phyloP scores from a whole-genome alignment of 1,139 yeast species.

The Diutina catenulata region DNA sequence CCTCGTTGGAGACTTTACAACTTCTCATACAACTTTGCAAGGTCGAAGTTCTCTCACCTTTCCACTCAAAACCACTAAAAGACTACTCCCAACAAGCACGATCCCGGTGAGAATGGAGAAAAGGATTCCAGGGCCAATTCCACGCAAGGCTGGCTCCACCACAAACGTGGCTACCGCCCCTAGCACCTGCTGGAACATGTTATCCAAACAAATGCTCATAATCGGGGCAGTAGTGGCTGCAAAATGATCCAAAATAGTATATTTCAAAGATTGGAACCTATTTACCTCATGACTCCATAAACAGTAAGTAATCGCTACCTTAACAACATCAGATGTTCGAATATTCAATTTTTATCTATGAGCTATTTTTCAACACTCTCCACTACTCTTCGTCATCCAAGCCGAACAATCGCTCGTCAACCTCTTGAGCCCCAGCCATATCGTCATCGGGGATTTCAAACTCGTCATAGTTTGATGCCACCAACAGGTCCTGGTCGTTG shows the following conservation, averaged over 20 bases:
- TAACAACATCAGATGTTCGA: too few species aligned
- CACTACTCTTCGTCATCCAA: background rate
- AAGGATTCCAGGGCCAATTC: constrained; percentile 62
- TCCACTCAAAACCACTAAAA: constrained; percentile 38
- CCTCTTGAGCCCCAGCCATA: background rate
- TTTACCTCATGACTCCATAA: too few species aligned
- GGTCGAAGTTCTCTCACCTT: constrained; percentile 60
- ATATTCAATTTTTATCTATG: too few species aligned
- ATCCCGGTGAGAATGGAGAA: constrained; percentile 58
- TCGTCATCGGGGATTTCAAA: constrained; percentile 4
- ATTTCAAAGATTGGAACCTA: too few species aligned
- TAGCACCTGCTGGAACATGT: constrained; percentile 56
- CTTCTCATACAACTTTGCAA: constrained; percentile 43
- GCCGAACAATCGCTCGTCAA: constrained; percentile 1
- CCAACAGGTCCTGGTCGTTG: constrained; percentile 38
- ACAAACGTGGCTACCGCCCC: constrained; percentile 73
- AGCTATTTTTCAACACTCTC: too few species aligned
- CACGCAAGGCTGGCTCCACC: constrained; percentile 52
- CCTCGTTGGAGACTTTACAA: constrained; percentile 1
- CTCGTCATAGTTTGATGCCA: constrained; percentile 9
- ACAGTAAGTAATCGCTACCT: too few species aligned
- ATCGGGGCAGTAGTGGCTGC: too few species aligned
- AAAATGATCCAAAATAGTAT: too few species aligned
- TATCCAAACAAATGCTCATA: constrained; percentile 78
- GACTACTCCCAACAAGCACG: constrained; percentile 31